Conservation (phyloP, 2,329 filamentous ascomycete species). For the Colletotrichum siamense region DNA sequence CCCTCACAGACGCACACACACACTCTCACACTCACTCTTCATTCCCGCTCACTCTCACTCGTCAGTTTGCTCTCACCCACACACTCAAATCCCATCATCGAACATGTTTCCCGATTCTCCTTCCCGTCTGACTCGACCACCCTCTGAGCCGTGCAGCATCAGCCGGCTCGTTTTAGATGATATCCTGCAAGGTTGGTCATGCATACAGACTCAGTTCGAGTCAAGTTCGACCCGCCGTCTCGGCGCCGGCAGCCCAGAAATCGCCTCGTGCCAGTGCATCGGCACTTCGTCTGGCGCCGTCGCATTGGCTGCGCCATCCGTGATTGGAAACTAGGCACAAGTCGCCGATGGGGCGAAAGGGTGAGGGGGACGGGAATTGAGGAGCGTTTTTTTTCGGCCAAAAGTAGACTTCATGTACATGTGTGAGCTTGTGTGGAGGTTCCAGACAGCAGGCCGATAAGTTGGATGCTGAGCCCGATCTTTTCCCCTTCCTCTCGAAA, state of each 20-base stretch:
- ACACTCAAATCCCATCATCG: neutral
- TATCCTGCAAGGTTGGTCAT: slow-evolving; percentile 7
- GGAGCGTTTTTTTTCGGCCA: neutral
- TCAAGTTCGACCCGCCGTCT: neutral
- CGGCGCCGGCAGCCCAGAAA: neutral
- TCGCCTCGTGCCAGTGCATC: neutral
- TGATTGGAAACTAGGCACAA: neutral
- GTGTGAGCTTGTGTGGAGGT: neutral
- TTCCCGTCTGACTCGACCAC: slow-evolving; percentile 4
- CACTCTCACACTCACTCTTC: neutral
- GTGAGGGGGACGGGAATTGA: neutral
- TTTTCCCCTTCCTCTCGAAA: neutral
- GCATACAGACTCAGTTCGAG: neutral
- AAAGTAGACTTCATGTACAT: neutral
- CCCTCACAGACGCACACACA: neutral
- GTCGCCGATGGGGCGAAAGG: neutral
- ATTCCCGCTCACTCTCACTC: neutral
- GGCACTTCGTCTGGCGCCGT: neutral
- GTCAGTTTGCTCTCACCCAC: neutral
- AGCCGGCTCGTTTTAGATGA: neutral
- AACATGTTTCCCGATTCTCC: neutral
- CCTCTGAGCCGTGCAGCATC: neutral
- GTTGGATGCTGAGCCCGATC: neutral
- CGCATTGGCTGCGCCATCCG: neutral
- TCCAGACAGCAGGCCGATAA: neutral